Base-by-base conservation (phyloP, 176 grass and related monocot species). In the Carex myosuroides region DNA sequence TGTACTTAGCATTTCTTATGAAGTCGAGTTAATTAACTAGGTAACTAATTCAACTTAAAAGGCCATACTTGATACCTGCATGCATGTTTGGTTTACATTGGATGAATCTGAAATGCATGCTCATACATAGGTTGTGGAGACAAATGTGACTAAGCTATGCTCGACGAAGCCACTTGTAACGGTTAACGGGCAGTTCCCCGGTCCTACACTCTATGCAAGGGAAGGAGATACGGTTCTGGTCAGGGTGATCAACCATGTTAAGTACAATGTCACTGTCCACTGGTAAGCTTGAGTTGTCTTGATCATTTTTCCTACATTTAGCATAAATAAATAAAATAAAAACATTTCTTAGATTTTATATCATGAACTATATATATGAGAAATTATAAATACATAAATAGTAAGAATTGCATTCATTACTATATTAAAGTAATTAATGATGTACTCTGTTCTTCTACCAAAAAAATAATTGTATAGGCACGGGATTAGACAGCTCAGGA, bases 201-300 rank as follows among this genome's bases (percentile, higher is more conserved):
- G 90, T 13, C 90, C 90, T 9, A 89, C 83, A 8, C 64, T 95
- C 1, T 92, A 92, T 33, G 90, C 87, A 20, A 85, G 90, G 79
- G 93, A 95, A 90, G 93, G 84, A 0, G 93, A 93, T 75, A 89
- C 83, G 5, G 84, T 94, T 58, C 70, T 92, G 17, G 82, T 92
- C 88, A 94, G 90, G 84, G 92, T 94, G 41, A 85, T 90, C 56
- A 91, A 94, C 59, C 92, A 90, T 86, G 81, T 85, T 62, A 53
- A 85, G 14, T 82, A 91, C 87, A 89, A 94, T 66, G 84, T 94
- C 66, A 91, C 90, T 33, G 84, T 88, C 72, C 92, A 94, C 85
- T 91, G 92, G 92, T 92, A 70, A 81, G 91, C 46, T 78, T 82
- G 39, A 77, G 21, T 77, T 50, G 48, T 76, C 54, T 24, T 16